phyloP scores from a whole-genome alignment of 1,284 basidiomycete genomes.

The Naganishia liquefaciens region DNA sequence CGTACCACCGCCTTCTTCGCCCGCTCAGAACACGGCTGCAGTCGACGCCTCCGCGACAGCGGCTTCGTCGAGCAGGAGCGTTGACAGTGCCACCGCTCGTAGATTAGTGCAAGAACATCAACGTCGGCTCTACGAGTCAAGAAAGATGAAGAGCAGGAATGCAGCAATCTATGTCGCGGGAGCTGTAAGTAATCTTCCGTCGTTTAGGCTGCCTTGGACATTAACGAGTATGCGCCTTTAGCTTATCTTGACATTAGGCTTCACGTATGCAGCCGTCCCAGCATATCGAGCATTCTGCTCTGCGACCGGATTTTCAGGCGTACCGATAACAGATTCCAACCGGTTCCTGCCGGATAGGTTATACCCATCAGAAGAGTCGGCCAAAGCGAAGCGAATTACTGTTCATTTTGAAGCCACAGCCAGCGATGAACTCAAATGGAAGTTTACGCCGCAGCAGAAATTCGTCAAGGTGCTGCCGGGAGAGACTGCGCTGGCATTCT shows the following conservation, averaged over 20 bases:
- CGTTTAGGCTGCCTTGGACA: too few relatives aligned
- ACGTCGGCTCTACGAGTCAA: conserved; percentile 7
- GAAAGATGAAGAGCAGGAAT: conserved; percentile 26
- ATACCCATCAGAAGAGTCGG: conserved; percentile 66
- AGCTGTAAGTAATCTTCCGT: conserved; percentile 11
- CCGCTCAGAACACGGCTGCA: conserved; percentile 9
- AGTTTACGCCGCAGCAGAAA: conserved; percentile 86
- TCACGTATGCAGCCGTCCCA: conserved; percentile 94
- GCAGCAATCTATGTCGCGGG: conserved; percentile 26
- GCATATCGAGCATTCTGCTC: conserved; percentile 97
- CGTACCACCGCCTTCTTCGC: conserved; percentile 15
- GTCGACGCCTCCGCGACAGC: not conserved
- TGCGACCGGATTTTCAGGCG: conserved; percentile 94
- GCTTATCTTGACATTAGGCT: conserved; percentile 78
- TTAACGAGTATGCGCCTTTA: conserved; percentile 45
- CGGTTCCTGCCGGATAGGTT: conserved; percentile 79
- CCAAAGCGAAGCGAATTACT: conserved; percentile 69
- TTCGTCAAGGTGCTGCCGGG: conserved; percentile 89
- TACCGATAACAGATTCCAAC: conserved; percentile 80
- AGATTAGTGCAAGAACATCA: conserved; percentile 21
- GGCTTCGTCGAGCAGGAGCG: not conserved
- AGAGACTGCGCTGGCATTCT: conserved; percentile 95
- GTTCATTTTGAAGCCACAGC: conserved; percentile 95
- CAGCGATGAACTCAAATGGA: conserved; percentile 88
- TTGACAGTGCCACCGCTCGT: conserved; percentile 5